Conservation (phyloP, 2,329 filamentous ascomycete genomes). For the Fusarium protoensiforme region DNA sequence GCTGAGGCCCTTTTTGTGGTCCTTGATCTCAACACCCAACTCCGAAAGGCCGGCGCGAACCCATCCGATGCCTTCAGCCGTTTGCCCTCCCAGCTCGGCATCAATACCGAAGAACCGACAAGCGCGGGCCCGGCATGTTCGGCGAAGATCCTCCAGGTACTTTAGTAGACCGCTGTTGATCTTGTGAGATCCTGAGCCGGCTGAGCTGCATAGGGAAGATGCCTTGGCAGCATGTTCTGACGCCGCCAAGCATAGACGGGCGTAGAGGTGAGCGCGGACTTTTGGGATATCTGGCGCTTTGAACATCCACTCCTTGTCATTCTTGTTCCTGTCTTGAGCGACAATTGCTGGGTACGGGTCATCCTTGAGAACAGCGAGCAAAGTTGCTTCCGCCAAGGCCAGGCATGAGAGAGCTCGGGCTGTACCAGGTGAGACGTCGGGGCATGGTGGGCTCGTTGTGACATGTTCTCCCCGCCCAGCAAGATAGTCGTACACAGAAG, state of each 20-base stretch:
- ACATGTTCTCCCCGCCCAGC: conserved; percentile 64
- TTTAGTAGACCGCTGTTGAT: conserved; percentile 74
- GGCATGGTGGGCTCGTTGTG: conserved; percentile 55
- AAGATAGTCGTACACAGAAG: conserved; percentile 81
- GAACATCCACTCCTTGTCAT: conserved; percentile 97
- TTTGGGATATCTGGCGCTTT: conserved; percentile 88
- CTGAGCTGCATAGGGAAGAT: conserved; percentile 59
- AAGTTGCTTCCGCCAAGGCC: conserved; percentile 86
- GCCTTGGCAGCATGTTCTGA: conserved; percentile 88
- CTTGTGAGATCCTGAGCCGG: conserved; percentile 54
- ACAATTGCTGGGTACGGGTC: conserved; percentile 90
- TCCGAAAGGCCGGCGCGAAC: conserved; percentile 80
- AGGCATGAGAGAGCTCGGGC: conserved; percentile 71
- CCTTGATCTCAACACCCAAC: conserved; percentile 71
- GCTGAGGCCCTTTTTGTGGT: conserved; percentile 64
- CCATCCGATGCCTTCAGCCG: conserved; percentile 89
- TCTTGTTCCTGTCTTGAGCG: conserved; percentile 82
- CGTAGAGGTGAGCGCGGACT: conserved; percentile 88
- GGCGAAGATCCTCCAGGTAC: conserved; percentile 81
- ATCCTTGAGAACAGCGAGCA: conserved; percentile 91
- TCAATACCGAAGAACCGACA: conserved; percentile 93
- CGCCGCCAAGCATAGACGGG: conserved; percentile 86
- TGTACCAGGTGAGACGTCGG: conserved; percentile 64
- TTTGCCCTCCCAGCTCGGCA: conserved; percentile 83
- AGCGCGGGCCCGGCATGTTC: conserved; percentile 83